Base-by-base conservation (phyloP, 129 eudicot genomes). In the Gnaphalium uliginosum region DNA sequence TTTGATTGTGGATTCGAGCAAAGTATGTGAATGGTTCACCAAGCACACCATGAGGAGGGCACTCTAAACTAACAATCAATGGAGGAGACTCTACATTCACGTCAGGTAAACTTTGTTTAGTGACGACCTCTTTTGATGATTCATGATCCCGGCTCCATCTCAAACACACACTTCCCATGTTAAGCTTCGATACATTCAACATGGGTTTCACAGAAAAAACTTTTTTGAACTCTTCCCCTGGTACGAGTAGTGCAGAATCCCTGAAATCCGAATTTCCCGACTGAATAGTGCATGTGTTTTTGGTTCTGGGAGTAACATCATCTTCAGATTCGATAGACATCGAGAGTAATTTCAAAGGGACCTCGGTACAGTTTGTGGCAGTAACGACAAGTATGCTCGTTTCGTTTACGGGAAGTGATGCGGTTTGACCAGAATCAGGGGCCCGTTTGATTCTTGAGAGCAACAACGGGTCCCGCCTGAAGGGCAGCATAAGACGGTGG, bases 31-130 rank as follows among this genome's bases (percentile, higher is more conserved):
- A 94, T 0, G 99, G 96, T 51, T 85, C 82, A 14, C 96, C 96
- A 56, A 89, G 84, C 78, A 94, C 77, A 2, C 96, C 96, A 74
- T 91, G 93, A 35, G 99, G 93, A 1, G 98, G 99, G 58, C 96
- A 90, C 57, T 87, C 89, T 79, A 94, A 68, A 61, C 87, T 82
- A 66, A 89, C 85, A 15, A 84, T 71, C 57, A 94, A 64, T 1
- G 96, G 97, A 54, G 99, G 87, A 18, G 75, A 68, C 68, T 94
- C 99, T 8, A 87, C 92, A 15, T 87, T 87, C 65, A 86, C 83
- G 69, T 94, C 99, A 9, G 93, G 96, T 72, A 94, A 90, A 58
- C 76, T 87, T 69, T 88, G 88, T 81, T 86, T 91, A 15, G 92
- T 90, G 62, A 90, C 25, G 19, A 94, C 97, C 72, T 80, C 90